Conservation (phyloP, 1,284 basidiomycete genomes). For the Coriolopsis trogii region DNA sequence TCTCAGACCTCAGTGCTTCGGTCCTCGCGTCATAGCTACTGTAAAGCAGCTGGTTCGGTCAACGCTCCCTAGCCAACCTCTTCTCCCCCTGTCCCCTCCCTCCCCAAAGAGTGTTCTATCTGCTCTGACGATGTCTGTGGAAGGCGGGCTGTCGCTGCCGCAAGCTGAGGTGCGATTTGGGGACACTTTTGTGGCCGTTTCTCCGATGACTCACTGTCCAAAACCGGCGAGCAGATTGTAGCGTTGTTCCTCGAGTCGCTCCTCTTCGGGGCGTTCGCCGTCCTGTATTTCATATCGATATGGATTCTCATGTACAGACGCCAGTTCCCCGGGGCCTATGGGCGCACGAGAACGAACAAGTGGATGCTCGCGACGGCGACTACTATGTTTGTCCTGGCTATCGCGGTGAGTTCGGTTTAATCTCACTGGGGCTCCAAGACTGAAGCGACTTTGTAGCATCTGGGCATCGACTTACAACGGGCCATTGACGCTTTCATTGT, state of each 20-base stretch:
- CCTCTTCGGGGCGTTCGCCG: slow-evolving; percentile 14
- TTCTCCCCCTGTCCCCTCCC: background rate
- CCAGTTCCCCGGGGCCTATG: background rate
- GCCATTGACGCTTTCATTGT: slow-evolving; percentile 8
- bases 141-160: slow-evolving; percentile 2
- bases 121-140: slow-evolving; percentile 2
- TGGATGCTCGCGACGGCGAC: slow-evolving; percentile 17
- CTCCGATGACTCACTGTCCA: background rate
- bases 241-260: slow-evolving; percentile 14
- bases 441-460: slow-evolving; percentile 1
- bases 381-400: slow-evolving; percentile 14
- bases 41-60: too few species aligned
- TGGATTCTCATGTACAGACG: slow-evolving; percentile 17
- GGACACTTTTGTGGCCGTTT: too few species aligned
- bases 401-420: slow-evolving; percentile 16
- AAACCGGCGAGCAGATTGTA: slow-evolving; percentile 12
- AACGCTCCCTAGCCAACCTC: background rate
- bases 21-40: too few species aligned
- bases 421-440: too few species aligned
- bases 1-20: too few species aligned
- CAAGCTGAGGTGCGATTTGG: slow-evolving; percentile 7
- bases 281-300: slow-evolving; percentile 20
- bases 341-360: slow-evolving; percentile 1
- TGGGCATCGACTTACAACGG: slow-evolving; percentile 11
- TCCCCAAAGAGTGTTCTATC: background rate